These are phyloP conservation scores for Domatiomyces catenatus DNA, from an alignment of 2,329 filamentous ascomycete genomes.

Conservation along the genomic window DNA sequence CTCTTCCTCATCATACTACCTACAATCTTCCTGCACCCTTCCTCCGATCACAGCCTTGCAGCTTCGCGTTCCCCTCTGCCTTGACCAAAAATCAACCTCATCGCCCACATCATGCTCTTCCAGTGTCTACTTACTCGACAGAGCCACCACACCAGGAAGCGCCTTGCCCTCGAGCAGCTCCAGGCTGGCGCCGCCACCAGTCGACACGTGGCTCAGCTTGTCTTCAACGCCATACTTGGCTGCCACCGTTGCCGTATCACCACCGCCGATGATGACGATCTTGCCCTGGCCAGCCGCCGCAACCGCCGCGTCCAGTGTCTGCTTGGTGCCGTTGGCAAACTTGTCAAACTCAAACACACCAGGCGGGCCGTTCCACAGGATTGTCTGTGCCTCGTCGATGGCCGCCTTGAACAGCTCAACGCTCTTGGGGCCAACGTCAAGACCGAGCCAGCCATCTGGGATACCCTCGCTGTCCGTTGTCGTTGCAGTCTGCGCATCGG, in stretches of 20 bases:
- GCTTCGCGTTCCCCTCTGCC: background rate
- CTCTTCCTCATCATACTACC: too few relatives aligned
- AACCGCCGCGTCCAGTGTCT: slow-evolving; percentile 77
- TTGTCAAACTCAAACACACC: slow-evolving; percentile 96
- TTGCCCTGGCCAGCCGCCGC: slow-evolving; percentile 65
- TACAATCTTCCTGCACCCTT: background rate
- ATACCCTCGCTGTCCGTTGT: slow-evolving; percentile 82
- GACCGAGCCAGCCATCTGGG: slow-evolving; percentile 93
- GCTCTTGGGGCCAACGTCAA: slow-evolving; percentile 84
- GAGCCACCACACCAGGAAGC: slow-evolving; percentile 77
- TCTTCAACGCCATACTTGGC: slow-evolving; percentile 93
- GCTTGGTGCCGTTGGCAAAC: slow-evolving; percentile 85
- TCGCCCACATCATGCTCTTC: background rate
- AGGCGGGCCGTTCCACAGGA: slow-evolving; percentile 96
- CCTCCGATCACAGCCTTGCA: background rate
- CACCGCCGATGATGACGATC: slow-evolving; percentile 96
- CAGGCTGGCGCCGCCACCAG: slow-evolving; percentile 84
- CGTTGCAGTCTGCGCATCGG: slow-evolving; percentile 63
- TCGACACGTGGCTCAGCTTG: slow-evolving; percentile 96
- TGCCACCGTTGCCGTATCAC: slow-evolving; percentile 93
- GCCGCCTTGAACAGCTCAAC: slow-evolving; percentile 76
- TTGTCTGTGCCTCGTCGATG: slow-evolving; percentile 80
- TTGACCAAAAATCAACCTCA: background rate
- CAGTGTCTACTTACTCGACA: slow-evolving; percentile 55
- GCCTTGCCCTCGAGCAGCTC: slow-evolving; percentile 98